Conservation (phyloP, 164 flowering plant species). For the Malania oleifera region DNA sequence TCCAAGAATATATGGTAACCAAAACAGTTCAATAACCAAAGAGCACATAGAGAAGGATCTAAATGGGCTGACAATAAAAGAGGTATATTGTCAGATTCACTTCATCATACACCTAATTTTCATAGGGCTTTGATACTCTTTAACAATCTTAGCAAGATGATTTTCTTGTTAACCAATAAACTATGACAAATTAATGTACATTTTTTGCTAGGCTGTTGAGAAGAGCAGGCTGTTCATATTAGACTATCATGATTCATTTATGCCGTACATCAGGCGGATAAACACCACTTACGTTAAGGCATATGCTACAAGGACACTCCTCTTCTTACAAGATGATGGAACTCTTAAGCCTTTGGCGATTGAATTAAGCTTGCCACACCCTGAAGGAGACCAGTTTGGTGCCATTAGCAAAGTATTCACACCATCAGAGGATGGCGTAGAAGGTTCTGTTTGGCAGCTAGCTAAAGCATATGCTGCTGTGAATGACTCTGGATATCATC, state of each 20-base stretch:
- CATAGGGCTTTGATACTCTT: too few species aligned
- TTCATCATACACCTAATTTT: too few species aligned
- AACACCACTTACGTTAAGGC: conserved; percentile 11
- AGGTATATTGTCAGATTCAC: neutral
- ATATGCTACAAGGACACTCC: conserved; percentile 21
- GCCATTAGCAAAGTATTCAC: neutral
- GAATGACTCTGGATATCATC: conserved; percentile 24
- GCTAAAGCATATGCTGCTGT: conserved; percentile 21
- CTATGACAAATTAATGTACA: neutral
- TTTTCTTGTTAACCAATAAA: too few species aligned
- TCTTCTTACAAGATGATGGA: conserved; percentile 17
- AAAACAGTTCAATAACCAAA: neutral
- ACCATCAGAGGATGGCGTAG: conserved; percentile 12
- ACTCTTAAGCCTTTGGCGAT: conserved; percentile 15
- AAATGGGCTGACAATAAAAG: neutral
- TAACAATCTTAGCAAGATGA: too few species aligned
- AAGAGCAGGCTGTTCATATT: conserved; percentile 1
- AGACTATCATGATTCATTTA: neutral
- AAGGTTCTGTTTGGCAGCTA: conserved; percentile 18
- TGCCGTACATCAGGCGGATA: conserved; percentile 13
- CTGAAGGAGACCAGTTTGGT: conserved; percentile 1
- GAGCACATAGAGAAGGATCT: neutral
- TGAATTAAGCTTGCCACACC: conserved; percentile 7
- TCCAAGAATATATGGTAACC: conserved; percentile 1
- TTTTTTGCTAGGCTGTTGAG: neutral